Base-by-base conservation (phyloP, 2,329 filamentous ascomycete species). In the Triangularia verruculosa region DNA sequence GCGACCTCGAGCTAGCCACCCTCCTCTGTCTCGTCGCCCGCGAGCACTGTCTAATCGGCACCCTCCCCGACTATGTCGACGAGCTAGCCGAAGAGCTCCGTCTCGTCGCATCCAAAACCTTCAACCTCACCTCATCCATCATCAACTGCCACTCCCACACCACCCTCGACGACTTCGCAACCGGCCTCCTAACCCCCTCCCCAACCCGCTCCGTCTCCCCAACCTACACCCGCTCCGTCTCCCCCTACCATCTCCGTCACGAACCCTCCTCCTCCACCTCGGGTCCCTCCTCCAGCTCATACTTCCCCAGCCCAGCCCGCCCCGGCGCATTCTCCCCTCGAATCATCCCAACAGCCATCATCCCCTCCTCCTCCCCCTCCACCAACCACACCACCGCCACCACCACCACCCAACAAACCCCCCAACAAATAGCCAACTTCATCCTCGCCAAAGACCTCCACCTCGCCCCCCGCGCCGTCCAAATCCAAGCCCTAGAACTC, bases 31-130 rank as follows among this genome's bases (percentile, higher is more conserved):
- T 98, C 59, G 83, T 93, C 66, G 87, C 89, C 64, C 85, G 89
- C 68, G 91, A 97, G 75, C 93, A 98, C 76, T 97, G 92, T 78
- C 87, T 98, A 70, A 87, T 98, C 72, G 89, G 92, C 76, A 90
- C 91, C 20, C 61, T 64, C 15, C 64, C 67, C 15, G 67, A 68
- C 52, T 68, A 67, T 27, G 68, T 94, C 62, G 82, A 90, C 74
- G 83, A 88, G 68, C 80, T 96, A n/a, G 82, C 88, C 52, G 82
- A 86, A 59, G 92, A 96, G 75, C 79, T 97, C 22, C 83, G 86
- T 67, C 78, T 95, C 72, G 83, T 94, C 61, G 86, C 87, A 64
- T 79, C 81, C 17, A 85, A 86, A 67, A 87, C 88, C 2, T 97
- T 97, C 73, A 87, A 87, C 55, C 83, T 97, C 32, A 82, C 83